Evolutionary conservation across 2,329 filamentous ascomycete genomes (phyloP).

Genomic region (Leptosphaerulina australis): DNA sequence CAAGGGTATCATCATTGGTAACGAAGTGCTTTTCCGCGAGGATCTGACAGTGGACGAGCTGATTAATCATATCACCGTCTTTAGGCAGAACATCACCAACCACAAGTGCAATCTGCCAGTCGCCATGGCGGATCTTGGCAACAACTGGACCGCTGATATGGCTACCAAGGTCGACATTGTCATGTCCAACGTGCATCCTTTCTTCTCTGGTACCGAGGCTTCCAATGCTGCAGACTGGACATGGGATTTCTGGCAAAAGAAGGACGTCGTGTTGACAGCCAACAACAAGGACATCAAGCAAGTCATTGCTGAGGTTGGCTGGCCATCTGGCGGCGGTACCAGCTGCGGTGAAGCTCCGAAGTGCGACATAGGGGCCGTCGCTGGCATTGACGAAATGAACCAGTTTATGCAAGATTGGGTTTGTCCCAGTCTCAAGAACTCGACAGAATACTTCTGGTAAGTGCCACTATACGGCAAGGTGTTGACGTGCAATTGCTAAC

Average conservation of each 20-base stretch:
- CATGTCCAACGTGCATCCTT: constrained; percentile 97
- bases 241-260: constrained; percentile 75
- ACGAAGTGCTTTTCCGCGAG: constrained; percentile 66
- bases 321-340: constrained; percentile 83
- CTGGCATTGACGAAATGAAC: constrained; percentile 81
- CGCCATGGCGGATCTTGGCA: constrained; percentile 85
- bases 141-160: constrained; percentile 78
- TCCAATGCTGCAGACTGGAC: constrained; percentile 79
- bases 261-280: constrained; percentile 69
- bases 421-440: constrained; percentile 77
- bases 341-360: constrained; percentile 67
- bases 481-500: constrained; percentile 1
- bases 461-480: constrained; percentile 30
- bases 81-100: constrained; percentile 70
- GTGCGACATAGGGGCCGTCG: constrained; percentile 74
- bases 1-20: constrained; percentile 67
- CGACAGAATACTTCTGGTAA: constrained; percentile 92
- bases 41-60: constrained; percentile 72
- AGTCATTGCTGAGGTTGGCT: constrained; percentile 89
- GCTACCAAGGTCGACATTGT: constrained; percentile 78
- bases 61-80: constrained; percentile 66
- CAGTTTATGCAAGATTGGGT: constrained; percentile 86
- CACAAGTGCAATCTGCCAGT: constrained; percentile 74
- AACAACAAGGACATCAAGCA: constrained; percentile 62
- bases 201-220: constrained; percentile 81